These are phyloP conservation scores for Globisporangium cederbergense DNA, from an alignment of 352 stramenopile genomes.

Conservation along the genomic window DNA sequence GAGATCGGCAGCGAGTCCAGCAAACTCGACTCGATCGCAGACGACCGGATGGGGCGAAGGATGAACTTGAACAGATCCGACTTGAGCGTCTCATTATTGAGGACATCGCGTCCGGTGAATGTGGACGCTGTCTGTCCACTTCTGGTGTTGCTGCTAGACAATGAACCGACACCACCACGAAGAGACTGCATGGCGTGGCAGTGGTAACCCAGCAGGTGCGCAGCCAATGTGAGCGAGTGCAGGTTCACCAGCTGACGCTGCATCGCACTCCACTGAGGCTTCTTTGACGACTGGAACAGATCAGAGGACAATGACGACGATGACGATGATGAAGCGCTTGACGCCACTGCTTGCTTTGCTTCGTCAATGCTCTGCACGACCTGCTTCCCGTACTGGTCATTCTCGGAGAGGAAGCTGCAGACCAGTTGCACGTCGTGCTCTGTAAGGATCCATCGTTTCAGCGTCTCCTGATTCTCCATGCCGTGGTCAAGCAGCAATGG, in stretches of 20 bases:
- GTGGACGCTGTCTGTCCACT: not conserved
- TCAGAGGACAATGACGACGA: not conserved
- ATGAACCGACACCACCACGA: constrained; percentile 9
- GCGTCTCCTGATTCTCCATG: constrained; percentile 15
- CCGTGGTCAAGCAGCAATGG: constrained; percentile 29
- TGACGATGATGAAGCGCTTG: too few relatives aligned
- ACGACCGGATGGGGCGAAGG: constrained; percentile 69
- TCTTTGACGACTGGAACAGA: constrained; percentile 43
- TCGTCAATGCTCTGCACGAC: constrained; percentile 18
- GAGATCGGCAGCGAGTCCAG: constrained; percentile 74
- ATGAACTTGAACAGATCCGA: constrained; percentile 81
- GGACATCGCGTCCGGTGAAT: constrained; percentile 23
- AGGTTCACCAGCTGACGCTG: constrained; percentile 48
- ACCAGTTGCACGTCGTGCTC: constrained; percentile 37
- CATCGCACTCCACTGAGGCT: constrained; percentile 49
- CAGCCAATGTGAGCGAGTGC: constrained; percentile 53
- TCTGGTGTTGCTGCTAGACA: not conserved
- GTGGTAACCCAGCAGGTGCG: constrained; percentile 58
- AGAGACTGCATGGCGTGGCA: constrained; percentile 34
- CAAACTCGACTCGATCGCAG: constrained; percentile 74
- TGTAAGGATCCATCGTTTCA: constrained; percentile 35
- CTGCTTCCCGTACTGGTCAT: constrained; percentile 25
- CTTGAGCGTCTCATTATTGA: constrained; percentile 39
- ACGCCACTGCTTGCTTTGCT: not conserved
- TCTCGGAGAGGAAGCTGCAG: constrained; percentile 29